These are phyloP conservation scores for Suillus tomentosus DNA, from an alignment of 768 basidiomycete genomes.

Conservation along the genomic window DNA sequence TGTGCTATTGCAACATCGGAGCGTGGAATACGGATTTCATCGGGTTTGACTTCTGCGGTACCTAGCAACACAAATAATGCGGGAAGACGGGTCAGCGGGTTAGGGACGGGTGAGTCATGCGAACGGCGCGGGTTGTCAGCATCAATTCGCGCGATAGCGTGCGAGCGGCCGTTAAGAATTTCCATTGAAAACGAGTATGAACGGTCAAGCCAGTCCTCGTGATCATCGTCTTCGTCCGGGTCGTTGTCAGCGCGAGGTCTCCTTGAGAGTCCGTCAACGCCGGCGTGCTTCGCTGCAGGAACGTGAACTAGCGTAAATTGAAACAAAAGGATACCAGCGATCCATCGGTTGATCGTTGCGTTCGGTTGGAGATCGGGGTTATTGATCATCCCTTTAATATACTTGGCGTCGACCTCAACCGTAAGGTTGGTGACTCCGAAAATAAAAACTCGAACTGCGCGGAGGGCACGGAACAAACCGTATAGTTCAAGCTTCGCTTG, in stretches of 20 bases:
- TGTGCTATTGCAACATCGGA: no score
- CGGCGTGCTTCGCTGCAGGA: constrained; percentile 15
- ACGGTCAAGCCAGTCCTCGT: neutral
- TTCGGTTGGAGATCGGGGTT: constrained; percentile 39
- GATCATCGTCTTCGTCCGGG: neutral
- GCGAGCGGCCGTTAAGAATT: neutral
- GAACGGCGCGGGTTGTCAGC: no score
- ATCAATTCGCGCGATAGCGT: neutral
- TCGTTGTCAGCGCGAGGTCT: fast-evolving
- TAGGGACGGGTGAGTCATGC: no score
- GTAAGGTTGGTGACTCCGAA: constrained; percentile 27
- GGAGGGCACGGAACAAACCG: no score
- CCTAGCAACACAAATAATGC: fast-evolving
- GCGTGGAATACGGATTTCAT: no score
- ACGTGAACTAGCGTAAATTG: constrained; percentile 33
- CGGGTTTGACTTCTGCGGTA: neutral
- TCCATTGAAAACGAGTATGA: neutral
- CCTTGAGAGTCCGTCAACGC: constrained; percentile 4
- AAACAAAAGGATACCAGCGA: constrained; percentile 30
- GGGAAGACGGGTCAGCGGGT: neutral
- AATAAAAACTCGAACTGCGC: no score
- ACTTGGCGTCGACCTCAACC: constrained; percentile 42
- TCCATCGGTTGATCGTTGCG: constrained; percentile 44
- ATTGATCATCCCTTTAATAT: constrained; percentile 47
- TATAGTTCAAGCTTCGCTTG: no score